Evolutionary conservation across 2,329 filamentous ascomycete species (phyloP).

Genomic region (Chaetomiaceae sp.): DNA sequence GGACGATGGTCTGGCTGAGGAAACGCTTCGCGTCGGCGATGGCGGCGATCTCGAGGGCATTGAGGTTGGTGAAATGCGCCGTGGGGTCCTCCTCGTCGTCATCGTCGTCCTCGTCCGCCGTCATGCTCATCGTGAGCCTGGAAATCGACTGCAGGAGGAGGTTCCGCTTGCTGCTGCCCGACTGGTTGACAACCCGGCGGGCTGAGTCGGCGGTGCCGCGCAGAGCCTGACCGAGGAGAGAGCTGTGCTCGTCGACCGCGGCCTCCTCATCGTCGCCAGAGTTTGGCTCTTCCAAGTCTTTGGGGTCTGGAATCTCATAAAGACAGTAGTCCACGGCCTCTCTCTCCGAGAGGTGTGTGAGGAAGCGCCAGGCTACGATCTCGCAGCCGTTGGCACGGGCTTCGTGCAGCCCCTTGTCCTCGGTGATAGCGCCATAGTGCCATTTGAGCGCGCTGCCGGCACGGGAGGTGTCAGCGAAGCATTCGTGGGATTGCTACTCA

Average conservation of each 20-base stretch:
- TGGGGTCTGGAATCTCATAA: constrained; percentile 57
- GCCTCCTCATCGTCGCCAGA: constrained; percentile 31
- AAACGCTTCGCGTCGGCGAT: constrained; percentile 80
- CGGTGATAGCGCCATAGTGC: constrained; percentile 60
- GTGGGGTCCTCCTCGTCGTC: constrained; percentile 57
- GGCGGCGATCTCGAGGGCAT: constrained; percentile 80
- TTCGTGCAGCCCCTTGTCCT: constrained; percentile 60
- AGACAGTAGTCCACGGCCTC: constrained; percentile 71
- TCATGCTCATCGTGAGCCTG: constrained; percentile 46
- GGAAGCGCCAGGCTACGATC: constrained; percentile 73
- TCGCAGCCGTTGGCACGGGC: constrained; percentile 69
- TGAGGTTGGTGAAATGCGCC: constrained; percentile 68
- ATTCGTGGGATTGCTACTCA: neutral
- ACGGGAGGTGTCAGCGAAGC: neutral
- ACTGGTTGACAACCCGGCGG: constrained; percentile 25
- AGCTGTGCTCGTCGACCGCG: constrained; percentile 37
- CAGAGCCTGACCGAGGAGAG: constrained; percentile 37
- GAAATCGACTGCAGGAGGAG: constrained; percentile 50
- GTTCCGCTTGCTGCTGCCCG: constrained; percentile 41
- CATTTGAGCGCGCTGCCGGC: constrained; percentile 61
- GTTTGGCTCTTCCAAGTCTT: constrained; percentile 23
- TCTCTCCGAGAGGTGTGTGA: constrained; percentile 62
- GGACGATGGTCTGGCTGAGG: constrained; percentile 70
- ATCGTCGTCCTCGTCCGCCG: constrained; percentile 35
- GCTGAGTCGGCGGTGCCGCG: constrained; percentile 21